Percentiles rank a stretch among this genome's conserved stretches.
Evolutionary conservation across 1,284 basidiomycete species (phyloP).

Genomic region (Leccinum proliferum): DNA sequence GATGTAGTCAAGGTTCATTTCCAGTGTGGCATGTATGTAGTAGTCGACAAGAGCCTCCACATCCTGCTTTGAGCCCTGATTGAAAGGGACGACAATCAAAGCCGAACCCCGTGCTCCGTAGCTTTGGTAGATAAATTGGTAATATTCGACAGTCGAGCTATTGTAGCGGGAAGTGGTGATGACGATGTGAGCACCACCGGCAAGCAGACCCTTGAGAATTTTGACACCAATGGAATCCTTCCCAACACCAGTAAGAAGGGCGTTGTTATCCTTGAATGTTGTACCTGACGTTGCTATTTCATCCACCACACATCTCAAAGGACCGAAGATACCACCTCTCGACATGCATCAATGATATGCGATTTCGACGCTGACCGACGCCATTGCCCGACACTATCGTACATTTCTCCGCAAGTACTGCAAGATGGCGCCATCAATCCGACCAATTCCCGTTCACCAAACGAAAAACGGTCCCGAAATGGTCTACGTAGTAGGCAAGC

Average conservation of each 20-base stretch:
- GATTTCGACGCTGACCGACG: too few relatives aligned
- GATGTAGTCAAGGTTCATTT: constrained; percentile 97
- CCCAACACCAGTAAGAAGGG: constrained; percentile 94
- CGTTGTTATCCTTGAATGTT: constrained; percentile 98
- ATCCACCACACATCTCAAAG: too few relatives aligned
- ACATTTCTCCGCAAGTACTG: too few relatives aligned
- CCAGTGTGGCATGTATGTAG: constrained; percentile 94
- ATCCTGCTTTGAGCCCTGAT: constrained; percentile 97
- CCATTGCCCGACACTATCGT: too few relatives aligned
- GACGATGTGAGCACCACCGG: constrained; percentile 94
- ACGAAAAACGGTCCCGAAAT: too few relatives aligned
- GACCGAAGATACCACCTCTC: too few relatives aligned
- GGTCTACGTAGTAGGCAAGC: not conserved
- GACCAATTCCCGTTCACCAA: too few relatives aligned
- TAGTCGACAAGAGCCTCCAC: constrained; percentile 86
- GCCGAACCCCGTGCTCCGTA: constrained; percentile 93
- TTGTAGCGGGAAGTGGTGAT: constrained; percentile 97
- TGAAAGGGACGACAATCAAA: constrained; percentile 97
- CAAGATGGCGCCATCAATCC: too few relatives aligned
- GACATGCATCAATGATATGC: too few relatives aligned
- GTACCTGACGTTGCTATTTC: constrained; percentile 93
- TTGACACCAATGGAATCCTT: constrained; percentile 98
- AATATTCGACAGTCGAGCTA: constrained; percentile 94
- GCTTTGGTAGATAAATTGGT: constrained; percentile 97
- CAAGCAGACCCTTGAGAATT: constrained; percentile 93